Evolutionary conservation across 208 protist species (phyloP).

Genomic region (Crithidia fasciculata): DNA sequence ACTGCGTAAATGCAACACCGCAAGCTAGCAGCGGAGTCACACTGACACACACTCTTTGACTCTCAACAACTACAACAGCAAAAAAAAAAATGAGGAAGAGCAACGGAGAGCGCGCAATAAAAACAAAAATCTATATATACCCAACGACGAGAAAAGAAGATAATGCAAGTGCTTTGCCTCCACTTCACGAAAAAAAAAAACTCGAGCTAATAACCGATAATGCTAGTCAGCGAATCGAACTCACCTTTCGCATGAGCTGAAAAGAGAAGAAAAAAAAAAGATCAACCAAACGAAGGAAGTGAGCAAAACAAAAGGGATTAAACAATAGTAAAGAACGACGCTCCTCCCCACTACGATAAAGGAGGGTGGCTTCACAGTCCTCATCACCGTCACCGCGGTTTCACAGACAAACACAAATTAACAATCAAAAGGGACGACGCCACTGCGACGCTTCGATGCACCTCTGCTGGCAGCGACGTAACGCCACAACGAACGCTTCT

Average conservation of each 20-base stretch:
- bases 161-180: not conserved
- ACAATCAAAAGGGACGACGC: not conserved
- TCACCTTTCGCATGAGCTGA: not conserved
- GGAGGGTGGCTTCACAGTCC: not conserved
- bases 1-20: too few species aligned
- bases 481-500: too few species aligned
- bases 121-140: not conserved
- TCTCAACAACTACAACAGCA: too few species aligned
- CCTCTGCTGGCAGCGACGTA: not conserved
- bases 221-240: not conserved
- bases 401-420: not conserved
- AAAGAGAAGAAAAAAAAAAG: not conserved
- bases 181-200: not conserved
- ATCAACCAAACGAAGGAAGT: not conserved
- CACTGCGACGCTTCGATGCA: not conserved
- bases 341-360: not conserved
- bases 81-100: not conserved
- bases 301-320: not conserved
- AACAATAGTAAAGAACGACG: not conserved
- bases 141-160: not conserved
- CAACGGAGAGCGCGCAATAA: not conserved
- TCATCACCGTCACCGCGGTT: not conserved
- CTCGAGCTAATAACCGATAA: not conserved
- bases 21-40: too few species aligned
- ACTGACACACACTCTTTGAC: too few species aligned